Conservation (phyloP, 495 filamentous ascomycete species). For the Aspergillus asperescens region DNA sequence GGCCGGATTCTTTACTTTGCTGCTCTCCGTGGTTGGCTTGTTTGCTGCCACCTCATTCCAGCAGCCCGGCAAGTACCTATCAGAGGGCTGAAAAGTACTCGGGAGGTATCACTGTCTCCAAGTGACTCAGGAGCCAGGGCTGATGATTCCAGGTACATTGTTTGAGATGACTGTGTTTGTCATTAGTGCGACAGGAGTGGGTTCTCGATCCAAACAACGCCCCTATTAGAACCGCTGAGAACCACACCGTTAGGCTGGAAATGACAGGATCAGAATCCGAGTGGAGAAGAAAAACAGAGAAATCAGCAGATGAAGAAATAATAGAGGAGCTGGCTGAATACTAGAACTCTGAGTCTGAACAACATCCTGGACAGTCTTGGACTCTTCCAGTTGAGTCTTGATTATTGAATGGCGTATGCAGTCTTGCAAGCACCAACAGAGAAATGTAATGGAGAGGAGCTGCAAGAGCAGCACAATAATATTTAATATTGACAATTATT, state of each 20-base stretch:
- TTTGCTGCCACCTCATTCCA: conserved; percentile 5
- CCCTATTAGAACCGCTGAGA: conserved; percentile 6
- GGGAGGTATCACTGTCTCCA: background rate
- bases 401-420: too few species aligned
- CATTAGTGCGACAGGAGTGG: conserved; percentile 28
- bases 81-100: background rate
- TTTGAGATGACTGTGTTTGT: conserved; percentile 26
- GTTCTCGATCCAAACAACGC: conserved; percentile 15
- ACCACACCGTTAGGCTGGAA: conserved; percentile 9
- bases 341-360: too few species aligned
- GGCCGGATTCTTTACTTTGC: background rate
- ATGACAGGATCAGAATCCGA: background rate
- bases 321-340: too few species aligned
- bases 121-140: background rate
- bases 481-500: conserved; percentile 24
- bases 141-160: conserved; percentile 8
- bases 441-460: too few species aligned
- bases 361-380: too few species aligned
- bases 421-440: too few species aligned
- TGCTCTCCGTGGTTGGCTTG: background rate
- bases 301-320: background rate
- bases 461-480: too few species aligned
- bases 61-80: background rate
- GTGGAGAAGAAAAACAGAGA: background rate
- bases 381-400: too few species aligned